phyloP scores from a whole-genome alignment of 2,329 filamentous ascomycete genomes.

The Rhinocladiella similis region DNA sequence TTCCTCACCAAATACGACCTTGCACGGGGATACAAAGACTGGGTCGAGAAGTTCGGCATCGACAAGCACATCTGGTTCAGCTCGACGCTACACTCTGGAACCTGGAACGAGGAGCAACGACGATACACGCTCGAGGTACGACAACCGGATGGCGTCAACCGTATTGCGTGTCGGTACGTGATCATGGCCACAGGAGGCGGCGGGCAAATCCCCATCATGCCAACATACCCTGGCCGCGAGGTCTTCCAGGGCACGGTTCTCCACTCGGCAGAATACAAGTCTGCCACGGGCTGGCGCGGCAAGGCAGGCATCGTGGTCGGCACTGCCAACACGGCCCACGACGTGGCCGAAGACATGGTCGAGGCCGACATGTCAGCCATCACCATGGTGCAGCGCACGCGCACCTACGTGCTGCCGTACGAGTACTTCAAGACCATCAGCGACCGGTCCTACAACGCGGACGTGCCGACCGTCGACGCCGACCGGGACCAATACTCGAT shows the following conservation, averaged over 20 bases:
- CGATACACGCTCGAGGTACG: constrained; percentile 42
- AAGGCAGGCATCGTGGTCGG: constrained; percentile 50
- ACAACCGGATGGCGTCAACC: not conserved
- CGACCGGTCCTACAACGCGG: constrained; percentile 25
- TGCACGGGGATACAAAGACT: constrained; percentile 21
- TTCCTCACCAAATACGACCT: constrained; percentile 30
- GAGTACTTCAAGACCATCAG: constrained; percentile 28
- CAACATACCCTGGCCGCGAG: constrained; percentile 28
- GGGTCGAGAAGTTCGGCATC: constrained; percentile 28
- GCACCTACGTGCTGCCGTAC: constrained; percentile 36
- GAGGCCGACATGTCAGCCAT: constrained; percentile 42
- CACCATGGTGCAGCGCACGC: constrained; percentile 49
- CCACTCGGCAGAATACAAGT: constrained; percentile 39
- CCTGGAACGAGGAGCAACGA: constrained; percentile 39
- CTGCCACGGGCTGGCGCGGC: constrained; percentile 36
- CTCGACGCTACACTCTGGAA: constrained; percentile 40
- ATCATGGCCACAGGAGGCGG: constrained; percentile 23
- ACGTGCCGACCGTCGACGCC: constrained; percentile 24
- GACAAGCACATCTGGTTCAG: constrained; percentile 44
- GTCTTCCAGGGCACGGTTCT: constrained; percentile 39
- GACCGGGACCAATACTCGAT: constrained; percentile 29
- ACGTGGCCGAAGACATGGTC: constrained; percentile 51
- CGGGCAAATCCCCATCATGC: constrained; percentile 33
- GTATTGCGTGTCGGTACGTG: not conserved
- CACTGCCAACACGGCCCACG: constrained; percentile 49